Evolutionary conservation across 1,284 basidiomycete genomes (phyloP).

Genomic region (Thecaphora thlaspeos): DNA sequence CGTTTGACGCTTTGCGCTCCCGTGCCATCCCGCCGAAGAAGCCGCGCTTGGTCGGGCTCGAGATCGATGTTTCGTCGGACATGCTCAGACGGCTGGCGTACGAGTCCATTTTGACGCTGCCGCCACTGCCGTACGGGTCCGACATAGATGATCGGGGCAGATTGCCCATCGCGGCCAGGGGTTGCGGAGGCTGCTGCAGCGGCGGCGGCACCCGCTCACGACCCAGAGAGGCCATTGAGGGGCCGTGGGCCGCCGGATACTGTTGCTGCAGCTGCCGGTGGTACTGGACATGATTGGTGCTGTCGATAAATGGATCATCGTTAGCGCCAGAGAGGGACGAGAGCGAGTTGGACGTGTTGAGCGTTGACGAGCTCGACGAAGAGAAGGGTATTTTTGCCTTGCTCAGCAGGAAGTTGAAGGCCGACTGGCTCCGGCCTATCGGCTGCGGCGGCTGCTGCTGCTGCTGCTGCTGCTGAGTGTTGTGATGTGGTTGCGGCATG

Average conservation of each 20-base stretch:
- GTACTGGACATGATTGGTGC: constrained; percentile 27
- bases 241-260: constrained; percentile 13
- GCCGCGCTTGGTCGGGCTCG: constrained; percentile 20
- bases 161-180: background rate
- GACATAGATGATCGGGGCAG: background rate
- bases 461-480: constrained; percentile 1
- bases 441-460: constrained; percentile 14
- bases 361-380: constrained; percentile 24
- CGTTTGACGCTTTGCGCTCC: constrained; percentile 21
- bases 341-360: constrained; percentile 37
- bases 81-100: background rate
- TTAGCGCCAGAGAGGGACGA: constrained; percentile 21
- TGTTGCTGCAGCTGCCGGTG: constrained; percentile 32
- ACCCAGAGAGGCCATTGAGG: constrained; percentile 3
- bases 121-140: background rate
- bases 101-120: background rate
- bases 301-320: constrained; percentile 30
- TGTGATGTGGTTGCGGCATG: background rate
- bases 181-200: no score
- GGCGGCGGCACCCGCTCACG: no score
- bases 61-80: background rate
- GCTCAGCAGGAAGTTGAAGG: constrained; percentile 50
- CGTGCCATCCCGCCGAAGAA: constrained; percentile 35
- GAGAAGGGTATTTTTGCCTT: constrained; percentile 50
- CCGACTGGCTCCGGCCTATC: constrained; percentile 46